Percentiles rank a stretch among this genome's conserved stretches.
These are phyloP conservation scores for Spencermartinsiella europaea DNA, from an alignment of 805 yeast species.

Conservation along the genomic window DNA sequence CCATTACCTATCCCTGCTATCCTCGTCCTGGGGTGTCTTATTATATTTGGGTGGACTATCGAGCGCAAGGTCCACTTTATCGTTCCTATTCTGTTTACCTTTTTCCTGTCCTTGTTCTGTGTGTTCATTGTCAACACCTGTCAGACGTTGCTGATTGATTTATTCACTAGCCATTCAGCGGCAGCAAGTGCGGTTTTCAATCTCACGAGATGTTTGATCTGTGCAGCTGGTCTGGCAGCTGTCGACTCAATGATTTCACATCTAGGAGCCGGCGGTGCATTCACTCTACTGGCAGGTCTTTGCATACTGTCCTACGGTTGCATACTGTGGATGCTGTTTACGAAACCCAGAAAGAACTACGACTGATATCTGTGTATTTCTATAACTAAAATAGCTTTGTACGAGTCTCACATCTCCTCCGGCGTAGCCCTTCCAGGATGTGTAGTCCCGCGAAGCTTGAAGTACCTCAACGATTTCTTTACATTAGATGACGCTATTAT, in stretches of 20 bases:
- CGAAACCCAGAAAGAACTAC: not conserved
- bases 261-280: constrained; percentile 70
- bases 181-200: constrained; percentile 71
- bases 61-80: constrained; percentile 43
- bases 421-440: too few relatives aligned
- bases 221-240: constrained; percentile 67
- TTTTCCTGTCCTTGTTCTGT: constrained; percentile 51
- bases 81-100: constrained; percentile 53
- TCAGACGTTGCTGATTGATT: constrained; percentile 65
- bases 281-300: constrained; percentile 55
- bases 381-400: too few relatives aligned
- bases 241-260: constrained; percentile 51
- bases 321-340: not conserved
- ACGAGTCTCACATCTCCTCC: too few relatives aligned
- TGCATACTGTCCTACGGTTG: not conserved
- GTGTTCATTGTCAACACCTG: constrained; percentile 34
- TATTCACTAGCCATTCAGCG: constrained; percentile 64
- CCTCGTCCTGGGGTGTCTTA: constrained; percentile 38
- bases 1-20: constrained; percentile 41
- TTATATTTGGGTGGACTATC: constrained; percentile 69
- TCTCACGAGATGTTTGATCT: constrained; percentile 63
- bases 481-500: too few relatives aligned
- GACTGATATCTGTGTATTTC: too few relatives aligned
- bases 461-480: too few relatives aligned
- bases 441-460: too few relatives aligned